Percentiles rank a stretch among this genome's conserved stretches.
phyloP scores from a whole-genome alignment of 805 yeast species.

The Schwanniomyces occidentalis region DNA sequence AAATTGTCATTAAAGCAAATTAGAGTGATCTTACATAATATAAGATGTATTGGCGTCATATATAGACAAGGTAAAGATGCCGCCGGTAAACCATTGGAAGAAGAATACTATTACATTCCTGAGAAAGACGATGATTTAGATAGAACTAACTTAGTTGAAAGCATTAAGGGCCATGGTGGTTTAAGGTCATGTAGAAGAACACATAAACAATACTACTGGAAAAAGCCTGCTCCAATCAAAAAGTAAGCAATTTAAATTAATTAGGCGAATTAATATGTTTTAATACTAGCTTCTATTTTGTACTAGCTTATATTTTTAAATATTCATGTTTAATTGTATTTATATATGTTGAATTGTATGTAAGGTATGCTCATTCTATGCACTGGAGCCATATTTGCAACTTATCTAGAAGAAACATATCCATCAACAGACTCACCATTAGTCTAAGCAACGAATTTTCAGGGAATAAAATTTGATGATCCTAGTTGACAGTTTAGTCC shows the following conservation, averaged over 20 bases:
- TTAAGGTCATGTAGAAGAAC: slow-evolving; percentile 88
- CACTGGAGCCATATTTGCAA: too few species aligned
- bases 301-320: too few species aligned
- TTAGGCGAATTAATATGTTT: too few species aligned
- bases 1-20: slow-evolving; percentile 45
- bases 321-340: too few species aligned
- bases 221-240: slow-evolving; percentile 53
- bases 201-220: slow-evolving; percentile 87
- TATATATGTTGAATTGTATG: too few species aligned
- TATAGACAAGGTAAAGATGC: slow-evolving; percentile 92
- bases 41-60: slow-evolving; percentile 80
- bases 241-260: slow-evolving; percentile 24
- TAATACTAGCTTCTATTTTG: too few species aligned
- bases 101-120: slow-evolving; percentile 87
- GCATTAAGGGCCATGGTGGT: slow-evolving; percentile 76
- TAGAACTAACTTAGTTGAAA: slow-evolving; percentile 68
- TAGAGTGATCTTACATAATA: slow-evolving; percentile 42
- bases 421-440: too few species aligned
- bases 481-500: too few species aligned
- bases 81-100: slow-evolving; percentile 91
- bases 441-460: too few species aligned
- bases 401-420: too few species aligned
- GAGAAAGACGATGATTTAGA: slow-evolving; percentile 76
- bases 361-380: too few species aligned
- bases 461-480: too few species aligned